Evolutionary conservation across 305 asterid species (phyloP).

Genomic region (Fraxinus platypoda): DNA sequence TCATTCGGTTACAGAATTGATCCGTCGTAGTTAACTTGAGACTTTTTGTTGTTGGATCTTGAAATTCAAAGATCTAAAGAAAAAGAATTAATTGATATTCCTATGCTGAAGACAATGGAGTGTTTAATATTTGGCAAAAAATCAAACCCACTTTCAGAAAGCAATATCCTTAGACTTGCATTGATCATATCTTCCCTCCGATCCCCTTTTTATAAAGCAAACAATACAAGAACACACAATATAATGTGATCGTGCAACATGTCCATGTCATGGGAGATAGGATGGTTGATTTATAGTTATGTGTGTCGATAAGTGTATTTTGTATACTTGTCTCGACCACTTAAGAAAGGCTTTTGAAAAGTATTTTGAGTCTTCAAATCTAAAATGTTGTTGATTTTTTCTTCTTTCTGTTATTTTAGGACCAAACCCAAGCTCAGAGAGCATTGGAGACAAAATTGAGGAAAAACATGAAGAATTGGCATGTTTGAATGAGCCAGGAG

Average conservation of each 20-base stretch:
- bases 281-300: neutral
- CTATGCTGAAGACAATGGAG: neutral
- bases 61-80: neutral
- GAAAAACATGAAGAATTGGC: neutral
- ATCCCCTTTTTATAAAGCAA: neutral
- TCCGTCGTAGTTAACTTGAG: neutral
- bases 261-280: neutral
- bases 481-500: neutral
- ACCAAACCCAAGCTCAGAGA: neutral
- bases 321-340: neutral
- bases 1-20: no score
- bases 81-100: neutral
- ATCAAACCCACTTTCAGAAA: neutral
- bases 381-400: no score
- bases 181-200: neutral
- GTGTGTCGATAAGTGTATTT: no score
- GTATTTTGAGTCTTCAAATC: neutral
- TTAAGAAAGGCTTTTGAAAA: neutral
- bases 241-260: neutral
- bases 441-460: neutral
- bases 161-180: neutral
- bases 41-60: neutral
- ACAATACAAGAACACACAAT: neutral
- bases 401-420: neutral
- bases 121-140: no score